Base-by-base conservation (phyloP, 73 alveolate genomes). In the Tetrahymena thermophila region DNA sequence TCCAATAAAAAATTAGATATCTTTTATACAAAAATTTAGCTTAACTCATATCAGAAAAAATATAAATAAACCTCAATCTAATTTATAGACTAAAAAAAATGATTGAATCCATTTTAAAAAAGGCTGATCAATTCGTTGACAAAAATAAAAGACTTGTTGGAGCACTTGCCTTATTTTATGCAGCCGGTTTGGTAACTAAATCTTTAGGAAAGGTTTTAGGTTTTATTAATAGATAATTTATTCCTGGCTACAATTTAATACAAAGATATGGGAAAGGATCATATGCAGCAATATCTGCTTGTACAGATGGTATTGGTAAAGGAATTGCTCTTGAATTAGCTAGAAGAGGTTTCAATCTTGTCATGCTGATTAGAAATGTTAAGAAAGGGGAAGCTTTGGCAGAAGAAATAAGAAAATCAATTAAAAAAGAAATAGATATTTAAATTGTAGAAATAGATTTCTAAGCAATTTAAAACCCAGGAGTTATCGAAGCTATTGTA, bases 291-390 rank as follows among this genome's bases (percentile, higher is more conserved):
- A 94, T 97, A 9, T 97, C 99, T 42, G 99, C 98, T 16, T 96
- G 97, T 44, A 97, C 99, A 15, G 98, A 97, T 57, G 99, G 99
- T 0, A 97, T 97, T n/a, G 99, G 99, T 16, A 96, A 94, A 93
- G 98, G 95, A 28, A 95, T 97, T 94, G 98, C 98, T 57, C 56
- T 85, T 35, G 97, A 97, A 56, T 89, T 97, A 34, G 99, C 98
- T 3, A 85, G 85, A 56, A 94, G 94, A 85, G 97, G 97, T 34
- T 97, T 98, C 34, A 98, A 98, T 93, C 50, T 98, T 16, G 96
- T 97, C 14, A 71, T 97, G 71, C 58, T 98, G 0, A 94, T 97
- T 34, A 84, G 97, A 35, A 95, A 96, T 95, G 38, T 35, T 43
- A 95, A 96, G 11, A 97, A 97, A 56, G 95, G 95, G 40, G 83